These are phyloP conservation scores for Heimioporus sp. DNA, from an alignment of 768 basidiomycete genomes.

Conservation along the genomic window DNA sequence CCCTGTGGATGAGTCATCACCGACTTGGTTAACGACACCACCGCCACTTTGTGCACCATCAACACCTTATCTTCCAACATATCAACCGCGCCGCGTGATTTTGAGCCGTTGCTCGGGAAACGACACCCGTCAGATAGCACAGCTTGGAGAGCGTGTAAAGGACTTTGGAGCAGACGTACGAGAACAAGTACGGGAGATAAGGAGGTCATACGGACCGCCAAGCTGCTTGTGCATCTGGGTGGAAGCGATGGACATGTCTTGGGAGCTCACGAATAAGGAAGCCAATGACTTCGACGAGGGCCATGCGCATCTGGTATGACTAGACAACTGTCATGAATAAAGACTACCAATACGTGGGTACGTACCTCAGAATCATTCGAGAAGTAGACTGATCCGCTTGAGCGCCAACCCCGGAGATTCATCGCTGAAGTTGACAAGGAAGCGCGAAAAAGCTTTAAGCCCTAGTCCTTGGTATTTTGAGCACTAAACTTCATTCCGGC, in stretches of 20 bases:
- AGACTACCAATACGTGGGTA: background rate
- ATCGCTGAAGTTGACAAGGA: conserved; percentile 80
- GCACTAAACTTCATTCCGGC: conserved; percentile 72
- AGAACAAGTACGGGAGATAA: too few species aligned
- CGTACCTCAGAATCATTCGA: conserved; percentile 85
- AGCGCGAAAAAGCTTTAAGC: conserved; percentile 80
- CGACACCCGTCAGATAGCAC: conserved; percentile 73
- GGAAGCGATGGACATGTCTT: conserved; percentile 53
- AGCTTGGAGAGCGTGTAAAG: conserved; percentile 72
- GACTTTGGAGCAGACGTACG: conserved; percentile 65
- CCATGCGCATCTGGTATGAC: conserved; percentile 97
- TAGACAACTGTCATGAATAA: conserved; percentile 28
- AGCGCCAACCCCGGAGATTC: conserved; percentile 74
- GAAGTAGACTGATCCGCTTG: conserved; percentile 84
- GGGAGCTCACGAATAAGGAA: conserved; percentile 68
- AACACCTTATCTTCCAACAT: conserved; percentile 89
- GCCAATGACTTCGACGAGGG: conserved; percentile 88
- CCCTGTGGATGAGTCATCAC: conserved; percentile 79
- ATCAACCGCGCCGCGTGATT: conserved; percentile 70
- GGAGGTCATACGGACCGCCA: conserved; percentile 66
- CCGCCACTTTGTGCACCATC: conserved; percentile 79
- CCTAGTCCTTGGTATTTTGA: conserved; percentile 86
- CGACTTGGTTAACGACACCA: conserved; percentile 70
- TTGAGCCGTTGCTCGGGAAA: conserved; percentile 84
- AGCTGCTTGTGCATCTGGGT: conserved; percentile 64